Percentiles rank a stretch among this genome's conserved stretches.
These are phyloP conservation scores for Starmerella vaccinii DNA, from an alignment of 805 yeast genomes.

Conservation along the genomic window DNA sequence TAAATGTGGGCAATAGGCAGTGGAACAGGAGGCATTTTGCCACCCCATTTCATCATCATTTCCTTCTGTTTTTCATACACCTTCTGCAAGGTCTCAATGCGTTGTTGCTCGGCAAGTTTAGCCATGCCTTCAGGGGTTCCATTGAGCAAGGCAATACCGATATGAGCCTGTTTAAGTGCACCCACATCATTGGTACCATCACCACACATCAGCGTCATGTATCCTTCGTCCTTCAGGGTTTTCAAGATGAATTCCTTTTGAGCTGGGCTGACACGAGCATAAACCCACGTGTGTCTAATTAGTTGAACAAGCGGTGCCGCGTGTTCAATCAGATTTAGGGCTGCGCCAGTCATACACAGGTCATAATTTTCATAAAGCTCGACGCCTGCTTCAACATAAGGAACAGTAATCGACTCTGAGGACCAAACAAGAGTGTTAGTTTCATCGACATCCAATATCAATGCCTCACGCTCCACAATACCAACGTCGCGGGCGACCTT, in stretches of 20 bases:
- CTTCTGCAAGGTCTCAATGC: conserved; percentile 49
- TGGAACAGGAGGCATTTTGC: conserved; percentile 70
- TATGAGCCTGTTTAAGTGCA: conserved; percentile 95
- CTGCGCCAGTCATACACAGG: conserved; percentile 88
- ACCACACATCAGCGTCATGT: conserved; percentile 96
- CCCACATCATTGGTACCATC: conserved; percentile 96
- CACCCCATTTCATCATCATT: conserved; percentile 62
- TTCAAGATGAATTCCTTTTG: conserved; percentile 88
- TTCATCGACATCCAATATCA: conserved; percentile 73
- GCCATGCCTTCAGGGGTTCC: conserved; percentile 93
- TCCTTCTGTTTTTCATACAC: conserved; percentile 79
- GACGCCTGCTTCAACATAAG: conserved; percentile 31
- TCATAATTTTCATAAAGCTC: conserved; percentile 63
- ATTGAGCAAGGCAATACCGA: conserved; percentile 94
- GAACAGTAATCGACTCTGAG: conserved; percentile 53
- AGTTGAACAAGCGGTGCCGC: conserved; percentile 53
- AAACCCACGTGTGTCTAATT: conserved; percentile 88
- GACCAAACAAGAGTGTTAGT: conserved; percentile 68
- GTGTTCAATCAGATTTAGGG: conserved; percentile 50
- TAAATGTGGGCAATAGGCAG: conserved; percentile 81
- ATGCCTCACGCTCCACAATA: conserved; percentile 71
- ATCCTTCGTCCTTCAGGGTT: conserved; percentile 76
- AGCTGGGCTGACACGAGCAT: conserved; percentile 92
- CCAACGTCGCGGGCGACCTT: conserved; percentile 92
- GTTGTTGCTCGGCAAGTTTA: conserved; percentile 73